Conservation (phyloP, 805 yeast species). For the Lipomyces oligophaga region DNA sequence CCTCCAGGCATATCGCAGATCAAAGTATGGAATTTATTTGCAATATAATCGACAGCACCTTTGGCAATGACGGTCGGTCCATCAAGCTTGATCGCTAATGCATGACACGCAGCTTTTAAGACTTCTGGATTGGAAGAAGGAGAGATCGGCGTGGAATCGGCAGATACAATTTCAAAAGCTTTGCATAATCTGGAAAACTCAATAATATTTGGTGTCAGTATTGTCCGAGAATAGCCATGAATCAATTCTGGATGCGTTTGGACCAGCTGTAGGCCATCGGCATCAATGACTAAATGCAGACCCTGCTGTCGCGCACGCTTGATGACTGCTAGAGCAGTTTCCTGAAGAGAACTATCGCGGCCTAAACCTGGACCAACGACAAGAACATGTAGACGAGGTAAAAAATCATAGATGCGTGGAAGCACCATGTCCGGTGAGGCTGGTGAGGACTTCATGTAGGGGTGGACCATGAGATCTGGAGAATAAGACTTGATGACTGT, state of each 20-base stretch:
- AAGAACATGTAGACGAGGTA: slow-evolving; percentile 70
- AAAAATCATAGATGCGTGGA: slow-evolving; percentile 52
- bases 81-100: slow-evolving; percentile 50
- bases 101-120: slow-evolving; percentile 30
- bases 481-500: slow-evolving; percentile 79
- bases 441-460: slow-evolving; percentile 51
- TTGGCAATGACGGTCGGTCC: slow-evolving; percentile 67
- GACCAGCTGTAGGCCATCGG: slow-evolving; percentile 76
- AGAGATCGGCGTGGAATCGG: slow-evolving; percentile 6
- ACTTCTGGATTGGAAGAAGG: slow-evolving; percentile 4
- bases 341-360: slow-evolving; percentile 65
- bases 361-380: slow-evolving; percentile 96
- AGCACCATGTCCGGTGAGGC: slow-evolving; percentile 38
- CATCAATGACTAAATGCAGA: slow-evolving; percentile 79
- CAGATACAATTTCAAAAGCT: slow-evolving; percentile 1
- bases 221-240: slow-evolving; percentile 53
- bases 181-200: slow-evolving; percentile 67
- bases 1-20: slow-evolving; percentile 57
- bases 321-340: slow-evolving; percentile 55
- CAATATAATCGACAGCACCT: slow-evolving; percentile 65
- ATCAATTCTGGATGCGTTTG: slow-evolving; percentile 55
- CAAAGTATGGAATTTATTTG: slow-evolving; percentile 45
- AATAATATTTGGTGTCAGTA: slow-evolving; percentile 84
- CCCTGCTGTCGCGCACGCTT: slow-evolving; percentile 52
- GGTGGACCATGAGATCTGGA: slow-evolving; percentile 96